These are phyloP conservation scores for Chrysoporthe cubensis DNA, from an alignment of 2,329 filamentous ascomycete species.

Conservation along the genomic window DNA sequence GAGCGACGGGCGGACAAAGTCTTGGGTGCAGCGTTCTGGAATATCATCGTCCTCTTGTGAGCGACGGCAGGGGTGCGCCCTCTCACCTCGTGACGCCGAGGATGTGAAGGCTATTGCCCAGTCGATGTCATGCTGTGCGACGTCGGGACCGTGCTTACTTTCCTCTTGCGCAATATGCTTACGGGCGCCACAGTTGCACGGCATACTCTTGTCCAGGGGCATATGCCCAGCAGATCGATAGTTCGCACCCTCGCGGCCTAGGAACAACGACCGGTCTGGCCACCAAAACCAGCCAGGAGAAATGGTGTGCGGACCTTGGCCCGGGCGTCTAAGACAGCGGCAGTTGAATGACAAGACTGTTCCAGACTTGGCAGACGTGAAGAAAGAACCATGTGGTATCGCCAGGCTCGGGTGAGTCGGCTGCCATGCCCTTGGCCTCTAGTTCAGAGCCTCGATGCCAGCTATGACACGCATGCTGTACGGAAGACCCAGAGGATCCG, in stretches of 20 bases:
- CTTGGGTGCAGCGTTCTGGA: slow-evolving; percentile 13
- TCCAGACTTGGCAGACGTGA: not conserved
- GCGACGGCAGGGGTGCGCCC: not conserved
- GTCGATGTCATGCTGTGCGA: not conserved
- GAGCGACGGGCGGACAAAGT: no score
- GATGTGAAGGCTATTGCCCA: not conserved
- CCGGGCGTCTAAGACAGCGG: not conserved
- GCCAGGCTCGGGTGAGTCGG: no score
- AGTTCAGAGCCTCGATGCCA: not conserved
- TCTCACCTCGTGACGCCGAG: not conserved
- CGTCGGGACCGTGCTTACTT: not conserved
- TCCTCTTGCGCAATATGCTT: not conserved
- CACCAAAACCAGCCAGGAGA: not conserved
- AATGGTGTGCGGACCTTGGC: not conserved
- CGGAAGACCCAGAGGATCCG: not conserved
- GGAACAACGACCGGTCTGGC: not conserved
- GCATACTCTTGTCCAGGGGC: no score
- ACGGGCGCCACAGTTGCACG: not conserved
- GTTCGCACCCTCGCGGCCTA: not conserved
- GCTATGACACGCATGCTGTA: not conserved
- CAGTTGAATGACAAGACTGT: not conserved
- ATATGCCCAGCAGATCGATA: not conserved
- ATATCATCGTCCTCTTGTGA: slow-evolving; percentile 11
- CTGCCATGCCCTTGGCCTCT: not conserved
- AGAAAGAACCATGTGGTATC: not conserved